Evolutionary conservation across 2,329 filamentous ascomycete genomes (phyloP).

Genomic region (Knoxdaviesia proteae): DNA sequence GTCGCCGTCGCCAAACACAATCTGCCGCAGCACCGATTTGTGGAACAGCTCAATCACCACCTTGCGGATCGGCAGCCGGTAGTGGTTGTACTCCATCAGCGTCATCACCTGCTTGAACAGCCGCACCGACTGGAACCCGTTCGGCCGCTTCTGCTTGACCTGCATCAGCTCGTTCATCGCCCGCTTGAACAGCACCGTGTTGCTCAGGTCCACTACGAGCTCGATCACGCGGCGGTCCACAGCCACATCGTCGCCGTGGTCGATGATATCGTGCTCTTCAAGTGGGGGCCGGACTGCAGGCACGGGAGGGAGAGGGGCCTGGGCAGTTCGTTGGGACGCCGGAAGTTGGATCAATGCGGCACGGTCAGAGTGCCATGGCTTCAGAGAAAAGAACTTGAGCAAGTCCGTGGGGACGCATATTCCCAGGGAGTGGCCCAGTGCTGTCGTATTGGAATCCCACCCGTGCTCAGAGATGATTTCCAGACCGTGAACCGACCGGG

Average conservation of each 20-base stretch:
- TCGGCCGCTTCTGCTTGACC: constrained; percentile 54
- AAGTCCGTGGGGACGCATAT: constrained; percentile 72
- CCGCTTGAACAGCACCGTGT: constrained; percentile 79
- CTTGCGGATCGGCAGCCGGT: constrained; percentile 65
- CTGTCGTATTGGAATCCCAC: constrained; percentile 81
- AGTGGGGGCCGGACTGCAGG: constrained; percentile 15
- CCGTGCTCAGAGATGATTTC: constrained; percentile 77
- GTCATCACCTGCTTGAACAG: constrained; percentile 75
- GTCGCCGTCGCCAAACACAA: constrained; percentile 30
- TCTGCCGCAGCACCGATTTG: constrained; percentile 62
- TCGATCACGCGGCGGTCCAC: constrained; percentile 67
- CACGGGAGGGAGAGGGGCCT: constrained; percentile 17
- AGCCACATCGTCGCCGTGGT: constrained; percentile 23
- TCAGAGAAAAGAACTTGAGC: constrained; percentile 54
- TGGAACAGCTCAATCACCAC: constrained; percentile 92
- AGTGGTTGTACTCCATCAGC: constrained; percentile 75
- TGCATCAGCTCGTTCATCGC: constrained; percentile 64
- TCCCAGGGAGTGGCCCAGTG: constrained; percentile 63
- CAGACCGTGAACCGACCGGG: constrained; percentile 73
- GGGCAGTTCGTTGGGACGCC: constrained; percentile 29
- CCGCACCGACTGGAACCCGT: constrained; percentile 52
- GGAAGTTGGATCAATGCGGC: constrained; percentile 25
- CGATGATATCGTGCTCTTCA: constrained; percentile 16
- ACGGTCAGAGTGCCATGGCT: constrained; percentile 29
- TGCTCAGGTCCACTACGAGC: constrained; percentile 71